Evolutionary conservation across 495 filamentous ascomycete genomes (phyloP), one percentile per base, ranked within the genome.

Genomic region (Oidiodendron maius): DNA sequence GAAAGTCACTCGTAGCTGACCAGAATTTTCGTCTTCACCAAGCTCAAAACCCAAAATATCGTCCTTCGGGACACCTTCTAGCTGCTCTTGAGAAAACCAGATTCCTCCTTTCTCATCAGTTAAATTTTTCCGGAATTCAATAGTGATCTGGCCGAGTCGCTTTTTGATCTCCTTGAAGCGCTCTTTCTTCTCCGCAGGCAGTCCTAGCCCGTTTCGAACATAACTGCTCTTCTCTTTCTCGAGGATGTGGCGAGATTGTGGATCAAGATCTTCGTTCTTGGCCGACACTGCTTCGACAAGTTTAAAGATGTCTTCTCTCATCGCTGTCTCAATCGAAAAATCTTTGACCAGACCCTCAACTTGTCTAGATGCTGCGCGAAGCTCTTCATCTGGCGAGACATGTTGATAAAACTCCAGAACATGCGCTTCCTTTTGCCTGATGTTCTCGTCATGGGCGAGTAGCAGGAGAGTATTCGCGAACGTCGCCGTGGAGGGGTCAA

Each of bases 251-350:
- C 70, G 69, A 21, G 79, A 81, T 58, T 87, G 83, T 0, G 80
- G 73, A 46, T 84, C 78, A 9, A 87, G 66, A n/a, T 64, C 48
- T 57, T 83, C 76, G 18, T 73, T 71, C 65, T 75, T 80, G 10
- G 78, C 70, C 44, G 80, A 57, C 3, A 65, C 76, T n/a, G 75
- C 74, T 59, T 82, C 80, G 10, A 86, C 75, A 25, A 84, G 67
- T 48, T 72, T 61, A 60, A 74, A 87, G 15, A 86, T 63, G 56
- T 87, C 83, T 55, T 86, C 81, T 3, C 83, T 76, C 82, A 86
- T 86, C 13, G 67, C 67, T 0, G 77, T 63, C 59, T 87, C 82
- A 55, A 84, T 82, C 38, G 70, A 70, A 59, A 80, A 86, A 48
- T 84, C 78, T 53, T 84, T 77, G 61, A 85, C 70, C 49, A 83